These are phyloP conservation scores for Diphasiastrum complanatum DNA, from an alignment of 83 land plant genomes.

Conservation along the genomic window DNA sequence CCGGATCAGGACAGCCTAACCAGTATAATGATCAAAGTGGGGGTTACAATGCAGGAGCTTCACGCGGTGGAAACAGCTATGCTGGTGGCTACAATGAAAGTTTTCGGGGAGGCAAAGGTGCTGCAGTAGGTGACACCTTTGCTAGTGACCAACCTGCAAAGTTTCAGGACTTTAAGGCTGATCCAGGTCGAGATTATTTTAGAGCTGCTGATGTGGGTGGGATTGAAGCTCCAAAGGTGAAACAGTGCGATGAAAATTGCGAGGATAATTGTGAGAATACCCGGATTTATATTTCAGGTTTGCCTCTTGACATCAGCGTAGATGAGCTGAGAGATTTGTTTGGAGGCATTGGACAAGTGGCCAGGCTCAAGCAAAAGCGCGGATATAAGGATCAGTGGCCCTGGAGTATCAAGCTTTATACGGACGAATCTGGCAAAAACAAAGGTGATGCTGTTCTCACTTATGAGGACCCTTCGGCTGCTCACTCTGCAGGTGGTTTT, in stretches of 20 bases:
- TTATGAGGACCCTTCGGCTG: conserved; percentile 7
- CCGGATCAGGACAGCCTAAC: background rate
- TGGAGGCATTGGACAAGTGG: conserved; percentile 12
- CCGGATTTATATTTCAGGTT: conserved; percentile 4
- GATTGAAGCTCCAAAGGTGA: background rate
- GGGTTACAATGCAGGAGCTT: background rate
- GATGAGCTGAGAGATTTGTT: conserved; percentile 6
- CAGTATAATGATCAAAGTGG: background rate
- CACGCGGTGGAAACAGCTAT: background rate
- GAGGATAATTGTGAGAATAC: conserved; percentile 10
- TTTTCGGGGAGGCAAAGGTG: background rate
- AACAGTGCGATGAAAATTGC: conserved; percentile 15
- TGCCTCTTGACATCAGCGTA: conserved; percentile 6
- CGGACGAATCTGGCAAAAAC: no score
- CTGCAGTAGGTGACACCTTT: background rate
- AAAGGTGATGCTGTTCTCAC: no score
- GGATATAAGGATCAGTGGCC: conserved; percentile 19
- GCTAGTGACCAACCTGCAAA: background rate
- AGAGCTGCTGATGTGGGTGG: background rate
- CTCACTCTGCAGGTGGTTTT: conserved; percentile 12
- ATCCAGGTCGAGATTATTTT: background rate
- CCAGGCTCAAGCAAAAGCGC: conserved; percentile 9
- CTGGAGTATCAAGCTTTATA: no score
- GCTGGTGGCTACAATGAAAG: background rate
- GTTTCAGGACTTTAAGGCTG: background rate